A percentile compares a stretch with the other conserved stretches of the same genome.
These are phyloP conservation scores for Epithele typhae DNA, from an alignment of 768 basidiomycete species.

Conservation along the genomic window DNA sequence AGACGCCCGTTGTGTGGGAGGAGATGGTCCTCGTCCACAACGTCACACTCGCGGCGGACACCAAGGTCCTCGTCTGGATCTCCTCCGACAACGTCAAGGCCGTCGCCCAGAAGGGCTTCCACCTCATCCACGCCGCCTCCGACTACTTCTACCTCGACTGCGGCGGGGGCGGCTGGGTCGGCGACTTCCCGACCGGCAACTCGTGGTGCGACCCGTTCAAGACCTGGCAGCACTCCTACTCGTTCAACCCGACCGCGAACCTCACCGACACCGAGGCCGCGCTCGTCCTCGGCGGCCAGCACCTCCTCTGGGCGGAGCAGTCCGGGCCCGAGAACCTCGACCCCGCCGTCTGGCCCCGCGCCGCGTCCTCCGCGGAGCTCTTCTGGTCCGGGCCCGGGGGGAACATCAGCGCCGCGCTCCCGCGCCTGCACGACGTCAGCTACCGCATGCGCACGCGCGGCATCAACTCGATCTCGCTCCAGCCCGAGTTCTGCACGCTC, in stretches of 20 bases:
- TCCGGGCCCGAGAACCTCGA: constrained; percentile 65
- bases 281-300: constrained; percentile 73
- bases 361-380: constrained; percentile 68
- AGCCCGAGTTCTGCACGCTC: constrained; percentile 72
- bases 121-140: constrained; percentile 63
- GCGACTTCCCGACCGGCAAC: constrained; percentile 42
- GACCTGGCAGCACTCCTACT: constrained; percentile 70
- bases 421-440: constrained; percentile 64
- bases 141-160: constrained; percentile 85
- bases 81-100: constrained; percentile 55
- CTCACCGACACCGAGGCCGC: constrained; percentile 42
- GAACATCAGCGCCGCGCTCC: constrained; percentile 39
- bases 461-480: constrained; percentile 54
- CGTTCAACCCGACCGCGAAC: constrained; percentile 65
- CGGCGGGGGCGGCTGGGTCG: constrained; percentile 71
- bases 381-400: constrained; percentile 64
- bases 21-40: constrained; percentile 36
- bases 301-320: constrained; percentile 75
- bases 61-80: constrained; percentile 70
- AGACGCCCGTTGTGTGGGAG: constrained; percentile 49
- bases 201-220: constrained; percentile 83
- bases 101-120: constrained; percentile 57
- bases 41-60: constrained; percentile 31
- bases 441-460: constrained; percentile 62
- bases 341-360: constrained; percentile 69